Conservation (phyloP, 2,329 filamentous ascomycete species). For the Penicillium sp. region DNA sequence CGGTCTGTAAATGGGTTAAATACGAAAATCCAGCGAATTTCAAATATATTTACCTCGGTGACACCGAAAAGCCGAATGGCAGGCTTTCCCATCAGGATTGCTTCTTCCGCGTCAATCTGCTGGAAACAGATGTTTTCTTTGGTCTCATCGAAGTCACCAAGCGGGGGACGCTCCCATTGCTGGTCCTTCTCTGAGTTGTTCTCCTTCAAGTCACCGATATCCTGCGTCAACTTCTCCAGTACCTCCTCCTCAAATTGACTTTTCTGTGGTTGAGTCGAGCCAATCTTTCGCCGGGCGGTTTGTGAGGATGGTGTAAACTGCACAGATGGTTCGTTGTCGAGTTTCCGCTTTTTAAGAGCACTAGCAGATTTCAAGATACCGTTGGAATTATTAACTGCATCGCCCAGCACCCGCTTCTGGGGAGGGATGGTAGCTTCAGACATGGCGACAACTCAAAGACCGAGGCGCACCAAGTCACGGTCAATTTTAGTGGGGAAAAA, state of each 20-base stretch:
- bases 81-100: conserved; percentile 69
- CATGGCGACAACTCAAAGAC: conserved; percentile 32
- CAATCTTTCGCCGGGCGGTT: conserved; percentile 56
- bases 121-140: conserved; percentile 81
- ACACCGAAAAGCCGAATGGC: conserved; percentile 93
- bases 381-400: conserved; percentile 62
- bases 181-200: conserved; percentile 92
- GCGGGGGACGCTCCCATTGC: conserved; percentile 71
- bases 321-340: conserved; percentile 56
- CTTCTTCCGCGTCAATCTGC: conserved; percentile 93
- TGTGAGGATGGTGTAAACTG: conserved; percentile 62
- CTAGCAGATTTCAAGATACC: conserved; percentile 57
- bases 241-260: conserved; percentile 92
- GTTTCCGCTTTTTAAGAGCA: conserved; percentile 76
- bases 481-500: neutral
- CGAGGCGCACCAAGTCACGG: neutral
- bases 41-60: conserved; percentile 60
- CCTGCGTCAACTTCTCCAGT: conserved; percentile 91
- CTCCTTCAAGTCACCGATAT: conserved; percentile 80
- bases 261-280: conserved; percentile 70
- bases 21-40: neutral
- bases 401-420: conserved; percentile 71
- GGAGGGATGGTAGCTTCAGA: conserved; percentile 47
- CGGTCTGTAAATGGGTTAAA: conserved; percentile 47
- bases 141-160: conserved; percentile 61